phyloP scores from a whole-genome alignment of 2,329 filamentous ascomycete species.

The Xylaria sp. region DNA sequence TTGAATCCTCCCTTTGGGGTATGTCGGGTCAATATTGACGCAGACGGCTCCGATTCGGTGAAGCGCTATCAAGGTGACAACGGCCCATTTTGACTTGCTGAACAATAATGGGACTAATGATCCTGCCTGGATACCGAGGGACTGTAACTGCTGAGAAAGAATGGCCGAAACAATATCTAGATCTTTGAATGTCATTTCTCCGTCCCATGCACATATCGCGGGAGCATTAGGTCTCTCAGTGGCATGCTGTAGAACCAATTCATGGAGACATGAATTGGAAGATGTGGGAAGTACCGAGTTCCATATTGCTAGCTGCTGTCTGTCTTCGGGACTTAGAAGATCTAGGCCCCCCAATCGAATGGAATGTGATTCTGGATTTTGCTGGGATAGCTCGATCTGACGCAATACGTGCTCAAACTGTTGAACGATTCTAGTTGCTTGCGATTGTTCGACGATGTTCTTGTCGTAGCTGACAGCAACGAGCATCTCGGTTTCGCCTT shows the following conservation, averaged over 20 bases:
- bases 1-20: constrained; percentile 9
- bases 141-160: constrained; percentile 5
- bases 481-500: neutral
- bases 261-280: constrained; percentile 1
- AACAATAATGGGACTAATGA: constrained; percentile 8
- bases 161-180: neutral
- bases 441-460: neutral
- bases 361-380: neutral
- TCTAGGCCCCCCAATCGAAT: neutral
- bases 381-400: neutral
- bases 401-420: constrained; percentile 16
- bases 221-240: neutral
- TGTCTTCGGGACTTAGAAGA: constrained; percentile 10
- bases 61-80: constrained; percentile 14
- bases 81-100: constrained; percentile 12
- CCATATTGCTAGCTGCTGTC: constrained; percentile 9
- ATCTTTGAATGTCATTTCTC: constrained; percentile 14
- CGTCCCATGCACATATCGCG: constrained; percentile 18
- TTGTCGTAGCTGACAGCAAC: constrained; percentile 10
- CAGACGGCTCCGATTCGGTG: constrained; percentile 7
- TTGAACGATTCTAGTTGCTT: neutral
- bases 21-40: constrained; percentile 7
- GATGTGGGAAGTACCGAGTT: neutral
- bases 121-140: neutral
- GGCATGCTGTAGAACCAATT: neutral